Percentiles rank a stretch among this genome's conserved stretches.
phyloP scores from a whole-genome alignment of 176 grass and related monocot genomes.

The Eragrostis nindensis region DNA sequence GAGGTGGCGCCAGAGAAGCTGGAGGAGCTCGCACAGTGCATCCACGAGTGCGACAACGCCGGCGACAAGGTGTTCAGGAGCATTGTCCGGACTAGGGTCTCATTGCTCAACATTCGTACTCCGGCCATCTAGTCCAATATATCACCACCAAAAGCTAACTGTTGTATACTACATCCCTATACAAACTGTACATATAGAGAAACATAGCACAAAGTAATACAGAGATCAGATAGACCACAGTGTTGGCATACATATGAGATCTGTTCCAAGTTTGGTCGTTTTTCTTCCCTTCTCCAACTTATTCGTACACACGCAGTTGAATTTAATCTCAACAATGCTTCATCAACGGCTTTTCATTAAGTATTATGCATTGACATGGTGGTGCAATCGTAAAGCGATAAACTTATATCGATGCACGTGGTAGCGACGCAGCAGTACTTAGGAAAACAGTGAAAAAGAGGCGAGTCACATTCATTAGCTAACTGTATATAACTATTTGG shows the following conservation, averaged over 20 bases:
- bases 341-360: no score
- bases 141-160: not conserved
- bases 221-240: not conserved
- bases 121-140: constrained; percentile 27
- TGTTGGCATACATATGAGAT: not conserved
- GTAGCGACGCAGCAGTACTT: no score
- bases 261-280: not conserved
- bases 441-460: no score
- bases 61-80: constrained; percentile 49
- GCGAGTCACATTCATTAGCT: no score
- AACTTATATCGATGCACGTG: no score
- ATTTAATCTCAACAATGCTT: not conserved
- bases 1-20: constrained; percentile 19
- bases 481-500: no score
- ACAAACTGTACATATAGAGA: constrained; percentile 16
- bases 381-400: no score
- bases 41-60: constrained; percentile 39
- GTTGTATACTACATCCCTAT: not conserved
- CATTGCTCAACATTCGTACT: constrained; percentile 63
- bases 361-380: no score
- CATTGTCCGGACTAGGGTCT: constrained; percentile 52
- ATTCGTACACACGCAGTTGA: not conserved
- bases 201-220: not conserved
- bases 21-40: constrained; percentile 34
- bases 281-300: not conserved